Base-by-base conservation (phyloP, 2,329 filamentous ascomycete species). In the Fusarium sp. region DNA sequence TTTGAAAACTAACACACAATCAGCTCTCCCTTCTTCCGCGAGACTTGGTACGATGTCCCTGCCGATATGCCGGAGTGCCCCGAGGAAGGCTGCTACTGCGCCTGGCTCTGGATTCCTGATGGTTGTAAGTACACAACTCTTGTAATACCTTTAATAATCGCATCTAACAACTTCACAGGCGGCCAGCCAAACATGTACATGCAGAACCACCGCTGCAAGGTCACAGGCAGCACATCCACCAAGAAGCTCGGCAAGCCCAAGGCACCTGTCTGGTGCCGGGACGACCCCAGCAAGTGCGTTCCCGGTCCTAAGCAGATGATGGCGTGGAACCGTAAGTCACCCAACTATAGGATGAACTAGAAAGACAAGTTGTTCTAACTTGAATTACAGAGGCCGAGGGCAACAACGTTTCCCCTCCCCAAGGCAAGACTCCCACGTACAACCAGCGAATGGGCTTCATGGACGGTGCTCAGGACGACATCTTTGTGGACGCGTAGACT, bases 301-400 rank as follows among this genome's bases (percentile, higher is more conserved):
- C 68, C 78, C 13, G 84, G 85, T 0, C 82, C 85, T 1, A 86
- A 86, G 75, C 84, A 86, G 72, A 86, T 86, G 80, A 82, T 86
- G 59, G 84, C 79, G 2, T 86, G 81, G 80, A 79, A 86, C 56
- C 84, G 80, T 80, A 62, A 71, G 78, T n/a, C n/a, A n/a, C n/a
- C n/a, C n/a, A n/a, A n/a, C n/a, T n/a, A n/a, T n/a, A n/a, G n/a
- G n/a, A n/a, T n/a, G n/a, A n/a, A n/a, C n/a, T 15, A 10, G 9
- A 39, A 18, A 44, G 58, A n/a, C 56, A 11, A 12, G 18, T 15
- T 10, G 28, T 28, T 48, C 43, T 54, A 13, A 59, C 13, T 28
- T 4, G 2, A 2, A 23, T 23, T 23, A 13, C 47, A 80, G 79
- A 80, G 62, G 68, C 68, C 16, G 71, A 75, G 27, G 78, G 79